Conservation (phyloP, 2,329 filamentous ascomycete species). For the Fusarium acutatum region DNA sequence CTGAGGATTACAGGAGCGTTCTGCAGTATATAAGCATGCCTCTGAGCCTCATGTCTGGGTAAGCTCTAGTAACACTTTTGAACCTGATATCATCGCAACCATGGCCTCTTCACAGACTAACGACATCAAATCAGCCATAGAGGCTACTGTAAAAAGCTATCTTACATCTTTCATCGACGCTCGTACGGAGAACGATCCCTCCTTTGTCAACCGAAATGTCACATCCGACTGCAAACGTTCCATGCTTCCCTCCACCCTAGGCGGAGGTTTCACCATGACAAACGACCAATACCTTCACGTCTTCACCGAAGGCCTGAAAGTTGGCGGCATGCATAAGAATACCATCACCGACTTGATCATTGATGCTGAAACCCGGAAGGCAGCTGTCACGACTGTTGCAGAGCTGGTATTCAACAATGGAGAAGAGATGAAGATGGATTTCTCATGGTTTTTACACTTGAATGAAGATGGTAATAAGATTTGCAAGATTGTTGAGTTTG, state of each 20-base stretch:
- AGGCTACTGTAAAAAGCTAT: not conserved
- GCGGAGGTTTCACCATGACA: not conserved
- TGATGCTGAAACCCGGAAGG: constrained; percentile 7
- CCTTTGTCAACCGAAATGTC: constrained; percentile 4
- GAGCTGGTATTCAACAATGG: not conserved
- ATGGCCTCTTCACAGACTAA: not conserved
- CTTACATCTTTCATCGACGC: constrained; percentile 12
- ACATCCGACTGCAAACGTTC: constrained; percentile 1
- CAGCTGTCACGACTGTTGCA: not conserved
- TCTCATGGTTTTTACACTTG: constrained; percentile 18
- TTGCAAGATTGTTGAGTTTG: constrained; percentile 24
- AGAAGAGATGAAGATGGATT: constrained; percentile 2
- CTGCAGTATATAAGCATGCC: not conserved
- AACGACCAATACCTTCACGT: constrained; percentile 11
- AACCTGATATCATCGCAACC: not conserved
- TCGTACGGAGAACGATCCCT: not conserved
- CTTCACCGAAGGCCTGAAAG: constrained; percentile 4
- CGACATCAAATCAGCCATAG: constrained; percentile 7
- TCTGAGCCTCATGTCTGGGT: accelerated
- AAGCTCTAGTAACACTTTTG: not conserved
- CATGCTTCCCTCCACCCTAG: not conserved
- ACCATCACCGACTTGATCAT: constrained; percentile 2
- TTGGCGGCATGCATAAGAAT: not conserved
- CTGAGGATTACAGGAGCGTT: not conserved
- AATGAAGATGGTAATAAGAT: constrained; percentile 12